These are phyloP conservation scores for Thermothelomyces thermophilus DNA, from an alignment of 2,329 filamentous ascomycete genomes.

Conservation along the genomic window DNA sequence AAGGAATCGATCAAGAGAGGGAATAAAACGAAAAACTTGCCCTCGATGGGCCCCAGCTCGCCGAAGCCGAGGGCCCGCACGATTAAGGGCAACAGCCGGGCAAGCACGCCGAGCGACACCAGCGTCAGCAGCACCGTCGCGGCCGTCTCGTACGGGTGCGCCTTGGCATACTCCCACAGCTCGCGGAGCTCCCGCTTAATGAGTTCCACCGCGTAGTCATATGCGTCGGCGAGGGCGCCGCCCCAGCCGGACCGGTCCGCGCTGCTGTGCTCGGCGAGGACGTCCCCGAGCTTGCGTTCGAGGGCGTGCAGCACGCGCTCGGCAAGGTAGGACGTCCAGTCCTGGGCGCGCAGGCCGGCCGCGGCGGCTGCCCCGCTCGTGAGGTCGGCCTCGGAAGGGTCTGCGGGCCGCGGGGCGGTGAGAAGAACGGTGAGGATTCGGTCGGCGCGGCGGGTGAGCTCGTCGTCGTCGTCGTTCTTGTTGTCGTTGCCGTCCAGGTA, in stretches of 20 bases:
- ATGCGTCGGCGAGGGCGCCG: conserved; percentile 14
- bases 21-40: conserved; percentile 2
- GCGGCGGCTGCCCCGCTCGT: neutral
- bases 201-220: neutral
- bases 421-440: conserved; percentile 11
- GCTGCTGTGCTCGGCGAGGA: neutral
- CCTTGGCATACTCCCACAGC: conserved; percentile 11
- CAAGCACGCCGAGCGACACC: conserved; percentile 16
- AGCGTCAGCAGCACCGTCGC: conserved; percentile 12
- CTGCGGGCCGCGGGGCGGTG: neutral
- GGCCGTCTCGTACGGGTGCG: conserved; percentile 13
- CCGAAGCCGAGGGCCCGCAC: conserved; percentile 16
- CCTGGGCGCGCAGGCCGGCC: conserved; percentile 22
- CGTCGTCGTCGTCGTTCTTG: neutral
- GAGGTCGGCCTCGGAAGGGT: neutral
- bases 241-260: conserved; percentile 21
- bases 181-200: neutral
- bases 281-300: conserved; percentile 22
- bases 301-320: conserved; percentile 27
- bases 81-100: conserved; percentile 8
- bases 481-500: neutral
- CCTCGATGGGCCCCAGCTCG: conserved; percentile 10
- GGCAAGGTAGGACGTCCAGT: conserved; percentile 30
- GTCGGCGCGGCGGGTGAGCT: neutral
- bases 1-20: neutral